phyloP scores from a whole-genome alignment of 805 yeast genomes.

The Saturnispora diversa region DNA sequence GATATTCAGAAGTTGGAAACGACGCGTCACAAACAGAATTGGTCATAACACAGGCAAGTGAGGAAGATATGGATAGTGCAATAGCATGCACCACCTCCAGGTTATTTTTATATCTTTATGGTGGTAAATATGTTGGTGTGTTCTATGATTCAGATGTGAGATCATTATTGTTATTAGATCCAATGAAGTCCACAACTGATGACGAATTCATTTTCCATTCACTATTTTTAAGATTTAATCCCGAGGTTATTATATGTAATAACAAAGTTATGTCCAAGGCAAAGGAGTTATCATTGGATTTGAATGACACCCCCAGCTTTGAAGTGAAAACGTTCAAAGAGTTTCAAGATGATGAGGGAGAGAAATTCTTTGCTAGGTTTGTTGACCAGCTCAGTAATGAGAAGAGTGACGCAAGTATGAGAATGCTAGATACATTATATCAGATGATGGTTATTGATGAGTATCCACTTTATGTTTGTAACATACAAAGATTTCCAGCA shows the following conservation, averaged over 20 bases:
- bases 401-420: neutral
- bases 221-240: conserved; percentile 1
- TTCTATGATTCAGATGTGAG: conserved; percentile 1
- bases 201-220: neutral
- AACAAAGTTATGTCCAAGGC: conserved; percentile 4
- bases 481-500: neutral
- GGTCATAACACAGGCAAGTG: neutral
- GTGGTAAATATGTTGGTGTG: neutral
- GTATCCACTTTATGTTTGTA: conserved; percentile 10
- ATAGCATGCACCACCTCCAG: neutral
- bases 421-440: conserved; percentile 2
- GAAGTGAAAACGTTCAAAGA: conserved; percentile 15
- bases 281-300: neutral
- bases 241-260: conserved; percentile 12
- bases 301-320: conserved; percentile 1
- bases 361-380: conserved; percentile 9
- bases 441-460: conserved; percentile 5
- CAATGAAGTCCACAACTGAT: conserved; percentile 3
- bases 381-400: neutral
- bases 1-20: neutral
- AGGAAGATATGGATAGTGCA: conserved; percentile 1
- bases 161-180: conserved; percentile 11
- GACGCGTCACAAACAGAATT: conserved; percentile 1
- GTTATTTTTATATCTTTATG: neutral
- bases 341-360: conserved; percentile 13